These are phyloP conservation scores for Trametes maxima DNA, from an alignment of 768 basidiomycete genomes.

Conservation along the genomic window DNA sequence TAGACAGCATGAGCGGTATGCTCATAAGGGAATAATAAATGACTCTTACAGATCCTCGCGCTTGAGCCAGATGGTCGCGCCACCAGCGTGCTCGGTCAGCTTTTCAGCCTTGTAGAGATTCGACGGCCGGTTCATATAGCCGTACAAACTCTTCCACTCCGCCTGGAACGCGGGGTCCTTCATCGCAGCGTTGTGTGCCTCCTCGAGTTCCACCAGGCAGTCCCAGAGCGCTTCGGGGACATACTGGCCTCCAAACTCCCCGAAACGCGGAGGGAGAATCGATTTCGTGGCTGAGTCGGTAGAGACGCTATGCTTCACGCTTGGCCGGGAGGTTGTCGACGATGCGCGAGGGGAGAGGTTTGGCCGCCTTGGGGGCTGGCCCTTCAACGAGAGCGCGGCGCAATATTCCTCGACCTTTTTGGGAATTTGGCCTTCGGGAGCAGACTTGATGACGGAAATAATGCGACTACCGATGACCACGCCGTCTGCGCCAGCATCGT, in stretches of 20 bases:
- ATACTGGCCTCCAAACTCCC: constrained; percentile 96
- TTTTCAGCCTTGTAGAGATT: constrained; percentile 90
- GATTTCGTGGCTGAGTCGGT: constrained; percentile 34
- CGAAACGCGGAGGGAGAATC: constrained; percentile 81
- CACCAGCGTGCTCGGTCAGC: constrained; percentile 86
- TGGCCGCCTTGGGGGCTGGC: constrained; percentile 28
- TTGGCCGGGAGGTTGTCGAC: constrained; percentile 35
- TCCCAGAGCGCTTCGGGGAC: constrained; percentile 97
- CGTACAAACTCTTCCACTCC: constrained; percentile 84
- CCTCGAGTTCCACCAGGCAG: constrained; percentile 86
- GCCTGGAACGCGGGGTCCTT: constrained; percentile 90
- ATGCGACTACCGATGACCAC: constrained; percentile 92
- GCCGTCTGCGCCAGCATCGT: constrained; percentile 88
- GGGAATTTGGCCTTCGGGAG: constrained; percentile 51
- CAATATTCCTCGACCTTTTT: constrained; percentile 73
- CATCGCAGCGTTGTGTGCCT: constrained; percentile 85
- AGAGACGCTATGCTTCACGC: constrained; percentile 35
- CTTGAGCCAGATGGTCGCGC: constrained; percentile 98
- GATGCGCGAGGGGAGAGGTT: constrained; percentile 14
- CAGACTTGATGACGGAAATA: constrained; percentile 75
- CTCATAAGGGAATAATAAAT: constrained; percentile 7
- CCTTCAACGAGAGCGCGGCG: constrained; percentile 61
- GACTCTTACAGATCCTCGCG: constrained; percentile 80
- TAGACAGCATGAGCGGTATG: constrained; percentile 32
- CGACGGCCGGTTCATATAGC: constrained; percentile 95